Conservation (phyloP, 2,329 filamentous ascomycete species). For the Leptographium procerum region DNA sequence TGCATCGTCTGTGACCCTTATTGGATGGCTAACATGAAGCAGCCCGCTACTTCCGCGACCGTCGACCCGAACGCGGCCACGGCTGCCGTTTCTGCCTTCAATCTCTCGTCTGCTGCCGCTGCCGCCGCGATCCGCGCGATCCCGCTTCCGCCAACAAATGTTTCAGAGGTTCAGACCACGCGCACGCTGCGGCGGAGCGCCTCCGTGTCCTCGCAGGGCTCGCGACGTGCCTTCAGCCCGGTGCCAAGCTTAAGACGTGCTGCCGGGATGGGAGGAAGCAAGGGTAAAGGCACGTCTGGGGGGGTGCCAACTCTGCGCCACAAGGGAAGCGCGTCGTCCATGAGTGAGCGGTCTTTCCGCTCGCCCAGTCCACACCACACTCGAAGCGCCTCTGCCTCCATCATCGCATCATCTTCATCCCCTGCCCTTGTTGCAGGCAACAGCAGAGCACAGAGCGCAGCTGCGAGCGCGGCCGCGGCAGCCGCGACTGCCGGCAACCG, state of each 20-base stretch:
- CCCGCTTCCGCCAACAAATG: constrained; percentile 65
- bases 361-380: constrained; percentile 48
- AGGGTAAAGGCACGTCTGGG: constrained; percentile 1
- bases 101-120: constrained; percentile 76
- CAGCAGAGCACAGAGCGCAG: not conserved
- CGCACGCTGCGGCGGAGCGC: constrained; percentile 62
- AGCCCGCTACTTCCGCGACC: constrained; percentile 54
- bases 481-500: not conserved
- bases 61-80: constrained; percentile 64
- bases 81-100: constrained; percentile 72
- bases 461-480: not conserved
- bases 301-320: constrained; percentile 39
- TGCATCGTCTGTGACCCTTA: not conserved
- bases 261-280: not conserved
- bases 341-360: constrained; percentile 82
- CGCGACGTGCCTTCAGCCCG: constrained; percentile 10
- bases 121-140: constrained; percentile 73
- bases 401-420: not conserved
- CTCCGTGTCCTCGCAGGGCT: constrained; percentile 56
- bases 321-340: constrained; percentile 62
- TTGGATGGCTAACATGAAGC: constrained; percentile 13
- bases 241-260: constrained; percentile 7
- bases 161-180: constrained; percentile 79
- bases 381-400: not conserved
- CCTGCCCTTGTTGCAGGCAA: not conserved